phyloP scores from a whole-genome alignment of 306 rosid species.

The Carpinus viminea region DNA sequence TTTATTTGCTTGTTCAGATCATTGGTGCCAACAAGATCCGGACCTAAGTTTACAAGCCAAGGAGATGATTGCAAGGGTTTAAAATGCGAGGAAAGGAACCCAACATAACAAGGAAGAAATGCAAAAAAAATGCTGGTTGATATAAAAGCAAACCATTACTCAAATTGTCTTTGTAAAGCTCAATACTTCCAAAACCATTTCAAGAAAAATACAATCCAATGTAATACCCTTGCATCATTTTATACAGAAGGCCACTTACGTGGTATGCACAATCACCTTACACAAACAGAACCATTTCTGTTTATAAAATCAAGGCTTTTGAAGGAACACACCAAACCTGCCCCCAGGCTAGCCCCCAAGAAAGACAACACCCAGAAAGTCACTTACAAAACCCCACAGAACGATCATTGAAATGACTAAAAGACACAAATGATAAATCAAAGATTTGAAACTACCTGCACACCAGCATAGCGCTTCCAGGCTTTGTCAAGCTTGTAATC shows the following conservation, averaged over 20 bases:
- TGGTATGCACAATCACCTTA: neutral
- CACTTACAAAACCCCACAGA: neutral
- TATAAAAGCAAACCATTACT: neutral
- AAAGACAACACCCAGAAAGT: neutral
- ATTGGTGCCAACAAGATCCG: neutral
- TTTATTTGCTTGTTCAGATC: neutral
- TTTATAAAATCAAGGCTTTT: neutral
- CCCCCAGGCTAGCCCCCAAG: neutral
- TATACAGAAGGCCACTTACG: neutral
- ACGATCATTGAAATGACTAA: neutral
- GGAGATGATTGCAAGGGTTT: neutral
- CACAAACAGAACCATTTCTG: neutral
- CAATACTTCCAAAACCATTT: neutral
- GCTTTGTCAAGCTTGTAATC: constrained; percentile 99
- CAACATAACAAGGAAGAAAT: neutral
- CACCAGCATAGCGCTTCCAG: constrained; percentile 97
- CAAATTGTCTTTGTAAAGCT: neutral
- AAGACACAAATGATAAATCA: neutral
- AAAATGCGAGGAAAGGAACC: neutral
- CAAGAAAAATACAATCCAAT: neutral
- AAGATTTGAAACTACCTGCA: constrained; percentile 66
- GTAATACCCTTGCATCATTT: neutral
- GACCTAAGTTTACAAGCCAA: neutral
- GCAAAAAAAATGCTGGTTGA: neutral
- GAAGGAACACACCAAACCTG: neutral